Conservation (phyloP, 1,139 yeast genomes). For the Sugiyamaella castrensis region DNA sequence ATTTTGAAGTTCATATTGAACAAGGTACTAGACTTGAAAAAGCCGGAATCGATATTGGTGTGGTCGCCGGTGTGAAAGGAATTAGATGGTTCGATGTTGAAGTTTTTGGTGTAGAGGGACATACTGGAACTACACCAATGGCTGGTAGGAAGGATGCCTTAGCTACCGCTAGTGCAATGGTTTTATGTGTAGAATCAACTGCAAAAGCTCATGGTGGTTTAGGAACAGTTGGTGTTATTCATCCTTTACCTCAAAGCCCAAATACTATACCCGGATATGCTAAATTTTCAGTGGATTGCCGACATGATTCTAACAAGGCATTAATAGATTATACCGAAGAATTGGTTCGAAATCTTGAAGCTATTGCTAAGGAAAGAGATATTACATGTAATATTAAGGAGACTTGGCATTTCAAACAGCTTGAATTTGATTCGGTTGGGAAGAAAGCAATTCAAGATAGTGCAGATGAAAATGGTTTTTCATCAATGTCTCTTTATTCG, state of each 20-base stretch:
- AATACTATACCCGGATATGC: slow-evolving; percentile 66
- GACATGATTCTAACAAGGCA: slow-evolving; percentile 52
- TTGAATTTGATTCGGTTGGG: slow-evolving; percentile 52
- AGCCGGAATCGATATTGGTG: slow-evolving; percentile 54
- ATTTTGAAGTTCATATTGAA: slow-evolving; percentile 72
- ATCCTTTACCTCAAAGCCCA: slow-evolving; percentile 55
- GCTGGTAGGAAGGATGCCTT: slow-evolving; percentile 59
- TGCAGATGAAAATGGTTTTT: slow-evolving; percentile 50
- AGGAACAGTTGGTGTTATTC: slow-evolving; percentile 58
- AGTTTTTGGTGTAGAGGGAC: slow-evolving; percentile 61
- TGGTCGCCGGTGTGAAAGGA: slow-evolving; percentile 67
- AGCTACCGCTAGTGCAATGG: slow-evolving; percentile 55
- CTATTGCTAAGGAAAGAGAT: slow-evolving; percentile 40
- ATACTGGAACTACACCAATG: slow-evolving; percentile 76
- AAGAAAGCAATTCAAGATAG: slow-evolving; percentile 51
- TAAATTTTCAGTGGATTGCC: slow-evolving; percentile 46
- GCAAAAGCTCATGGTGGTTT: slow-evolving; percentile 54
- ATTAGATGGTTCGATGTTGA: slow-evolving; percentile 58
- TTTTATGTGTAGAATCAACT: slow-evolving; percentile 53
- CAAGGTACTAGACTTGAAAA: slow-evolving; percentile 71
- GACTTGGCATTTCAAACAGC: slow-evolving; percentile 49
- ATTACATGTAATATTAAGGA: slow-evolving; percentile 45
- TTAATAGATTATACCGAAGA: slow-evolving; percentile 44
- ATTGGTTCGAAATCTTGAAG: slow-evolving; percentile 40
- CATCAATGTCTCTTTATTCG: slow-evolving; percentile 50